phyloP scores from a whole-genome alignment of 768 basidiomycete genomes.

The Lepiota venenata region DNA sequence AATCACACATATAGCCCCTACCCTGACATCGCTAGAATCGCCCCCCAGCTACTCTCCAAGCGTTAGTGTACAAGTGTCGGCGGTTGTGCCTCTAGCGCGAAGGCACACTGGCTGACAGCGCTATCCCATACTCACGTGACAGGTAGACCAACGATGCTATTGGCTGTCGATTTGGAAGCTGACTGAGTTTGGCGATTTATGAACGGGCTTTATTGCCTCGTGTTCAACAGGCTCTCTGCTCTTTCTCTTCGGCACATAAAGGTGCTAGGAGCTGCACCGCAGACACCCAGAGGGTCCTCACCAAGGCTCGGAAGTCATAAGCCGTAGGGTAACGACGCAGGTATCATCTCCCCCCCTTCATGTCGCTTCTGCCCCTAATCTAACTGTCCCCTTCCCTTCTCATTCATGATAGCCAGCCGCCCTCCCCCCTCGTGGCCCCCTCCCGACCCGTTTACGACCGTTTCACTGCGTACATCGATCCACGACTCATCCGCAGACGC shows the following conservation, averaged over 20 bases:
- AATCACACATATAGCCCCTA: neutral
- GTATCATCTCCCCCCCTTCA: conserved; percentile 1
- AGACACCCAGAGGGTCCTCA: conserved; percentile 7
- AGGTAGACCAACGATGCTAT: neutral
- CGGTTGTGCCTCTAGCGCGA: neutral
- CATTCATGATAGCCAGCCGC: conserved; percentile 9
- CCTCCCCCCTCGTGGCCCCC: conserved; percentile 13
- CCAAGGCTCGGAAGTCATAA: conserved; percentile 10
- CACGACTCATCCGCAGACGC: conserved; percentile 5
- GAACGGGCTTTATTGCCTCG: conserved; percentile 14
- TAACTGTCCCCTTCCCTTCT: neutral
- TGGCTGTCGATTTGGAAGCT: conserved; percentile 8
- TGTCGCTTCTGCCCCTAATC: neutral
- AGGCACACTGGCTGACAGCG: neutral
- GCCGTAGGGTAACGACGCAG: conserved; percentile 8
- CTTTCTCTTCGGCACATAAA: conserved; percentile 14
- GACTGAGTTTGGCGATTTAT: conserved; percentile 11
- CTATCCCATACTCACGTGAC: conserved; percentile 4
- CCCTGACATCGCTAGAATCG: neutral
- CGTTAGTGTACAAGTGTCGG: neutral
- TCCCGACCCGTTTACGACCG: conserved; percentile 1
- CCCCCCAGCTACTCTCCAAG: too few relatives aligned
- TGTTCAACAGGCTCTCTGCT: conserved; percentile 11
- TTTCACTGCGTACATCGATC: conserved; percentile 8
- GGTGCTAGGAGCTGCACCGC: neutral